Conservation (phyloP, 768 basidiomycete genomes). For the Suillus ampliporus region DNA sequence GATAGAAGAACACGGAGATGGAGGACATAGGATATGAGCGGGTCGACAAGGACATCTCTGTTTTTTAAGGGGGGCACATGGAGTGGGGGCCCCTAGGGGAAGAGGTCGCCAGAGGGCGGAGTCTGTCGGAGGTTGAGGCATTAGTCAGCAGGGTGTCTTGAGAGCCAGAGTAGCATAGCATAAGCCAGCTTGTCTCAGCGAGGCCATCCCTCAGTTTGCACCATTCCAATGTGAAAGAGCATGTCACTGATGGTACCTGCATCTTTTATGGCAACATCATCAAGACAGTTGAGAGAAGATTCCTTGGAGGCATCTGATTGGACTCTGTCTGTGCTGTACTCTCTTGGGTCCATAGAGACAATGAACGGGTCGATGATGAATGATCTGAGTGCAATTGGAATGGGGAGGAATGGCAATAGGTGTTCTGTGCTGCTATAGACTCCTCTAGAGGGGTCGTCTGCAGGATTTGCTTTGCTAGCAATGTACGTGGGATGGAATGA, state of each 20-base stretch:
- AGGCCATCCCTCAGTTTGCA: too few species aligned
- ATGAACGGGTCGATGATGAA: background rate
- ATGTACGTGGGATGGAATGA: conserved; percentile 2
- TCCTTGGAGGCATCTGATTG: conserved; percentile 3
- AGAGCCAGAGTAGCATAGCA: too few species aligned
- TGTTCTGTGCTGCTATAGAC: background rate
- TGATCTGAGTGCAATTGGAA: conserved; percentile 6
- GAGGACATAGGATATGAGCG: too few species aligned
- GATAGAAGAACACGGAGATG: too few species aligned
- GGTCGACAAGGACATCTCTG: too few species aligned
- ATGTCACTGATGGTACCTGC: background rate
- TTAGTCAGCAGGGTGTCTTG: too few species aligned
- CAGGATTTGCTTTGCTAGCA: conserved; percentile 10
- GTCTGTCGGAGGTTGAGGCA: too few species aligned
- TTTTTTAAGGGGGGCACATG: too few species aligned
- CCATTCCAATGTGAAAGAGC: conserved; percentile 21
- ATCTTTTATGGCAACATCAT: background rate
- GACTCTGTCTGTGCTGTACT: background rate
- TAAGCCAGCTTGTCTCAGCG: too few species aligned
- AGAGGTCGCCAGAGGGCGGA: too few species aligned
- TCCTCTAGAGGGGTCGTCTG: conserved; percentile 14
- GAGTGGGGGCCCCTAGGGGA: too few species aligned
- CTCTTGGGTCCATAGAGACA: background rate
- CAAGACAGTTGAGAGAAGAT: conserved; percentile 17
- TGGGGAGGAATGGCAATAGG: conserved; percentile 15